Conservation (phyloP, 345 rosid genomes). For the Aegle marmelos region DNA sequence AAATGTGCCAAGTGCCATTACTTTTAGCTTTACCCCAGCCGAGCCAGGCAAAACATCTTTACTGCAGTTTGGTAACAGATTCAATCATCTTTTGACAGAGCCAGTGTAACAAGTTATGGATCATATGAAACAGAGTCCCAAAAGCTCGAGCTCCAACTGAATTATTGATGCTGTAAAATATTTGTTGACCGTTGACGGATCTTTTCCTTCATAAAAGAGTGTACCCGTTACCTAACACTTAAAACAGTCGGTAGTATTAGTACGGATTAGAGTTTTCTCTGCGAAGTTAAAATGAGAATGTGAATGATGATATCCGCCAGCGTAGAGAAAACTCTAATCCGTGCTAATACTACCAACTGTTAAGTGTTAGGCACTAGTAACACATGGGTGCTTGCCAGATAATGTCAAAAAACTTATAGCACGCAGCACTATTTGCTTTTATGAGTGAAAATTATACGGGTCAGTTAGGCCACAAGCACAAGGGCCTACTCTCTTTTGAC, state of each 20-base stretch:
- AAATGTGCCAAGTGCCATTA: not conserved
- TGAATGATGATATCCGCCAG: conserved; percentile 1
- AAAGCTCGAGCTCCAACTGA: not conserved
- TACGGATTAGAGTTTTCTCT: not conserved
- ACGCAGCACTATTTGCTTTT: not conserved
- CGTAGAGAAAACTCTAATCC: not conserved
- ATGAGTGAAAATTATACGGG: not conserved
- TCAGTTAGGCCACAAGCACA: conserved; percentile 18
- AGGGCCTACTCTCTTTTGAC: conserved; percentile 24
- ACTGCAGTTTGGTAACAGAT: not conserved
- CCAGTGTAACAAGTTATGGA: not conserved
- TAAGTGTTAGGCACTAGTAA: not conserved
- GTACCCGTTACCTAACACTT: not conserved
- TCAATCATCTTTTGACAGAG: not conserved
- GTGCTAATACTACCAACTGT: not conserved
- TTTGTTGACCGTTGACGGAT: not conserved
- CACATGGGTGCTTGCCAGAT: not conserved
- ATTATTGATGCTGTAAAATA: conserved; percentile 5
- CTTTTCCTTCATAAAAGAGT: not conserved
- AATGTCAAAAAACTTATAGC: not conserved
- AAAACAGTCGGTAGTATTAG: not conserved
- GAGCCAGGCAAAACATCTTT: not conserved
- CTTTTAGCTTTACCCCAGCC: not conserved
- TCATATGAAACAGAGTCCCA: not conserved
- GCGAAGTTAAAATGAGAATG: not conserved